A percentile compares a stretch with the other conserved stretches of the same genome.
Evolutionary conservation across 2,329 filamentous ascomycete species (phyloP).

Genomic region (Teratosphaeria destructans): DNA sequence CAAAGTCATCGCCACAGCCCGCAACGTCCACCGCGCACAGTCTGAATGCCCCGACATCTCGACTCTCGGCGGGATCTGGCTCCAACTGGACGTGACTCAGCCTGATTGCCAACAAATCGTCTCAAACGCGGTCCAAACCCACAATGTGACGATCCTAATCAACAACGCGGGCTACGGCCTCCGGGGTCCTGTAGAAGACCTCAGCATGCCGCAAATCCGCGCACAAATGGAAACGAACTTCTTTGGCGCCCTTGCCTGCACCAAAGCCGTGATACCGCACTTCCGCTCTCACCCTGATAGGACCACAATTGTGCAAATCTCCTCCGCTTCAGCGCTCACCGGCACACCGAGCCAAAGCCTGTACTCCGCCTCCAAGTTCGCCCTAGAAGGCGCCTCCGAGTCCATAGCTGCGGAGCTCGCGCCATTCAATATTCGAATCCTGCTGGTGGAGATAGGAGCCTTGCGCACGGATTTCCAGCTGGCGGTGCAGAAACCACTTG

Average conservation of each 20-base stretch:
- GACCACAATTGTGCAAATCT: slow-evolving; percentile 16
- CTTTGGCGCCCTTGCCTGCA: slow-evolving; percentile 13
- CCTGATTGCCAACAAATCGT: slow-evolving; percentile 1
- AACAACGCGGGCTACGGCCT: slow-evolving; percentile 9
- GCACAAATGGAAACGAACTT: slow-evolving; percentile 15
- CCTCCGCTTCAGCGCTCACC: slow-evolving; percentile 11
- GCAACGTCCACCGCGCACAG: slow-evolving; percentile 5
- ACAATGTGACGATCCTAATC: slow-evolving; percentile 5
- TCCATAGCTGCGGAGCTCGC: slow-evolving; percentile 28
- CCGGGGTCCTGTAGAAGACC: slow-evolving; percentile 8
- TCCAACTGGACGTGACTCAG: slow-evolving; percentile 4
- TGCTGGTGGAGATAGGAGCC: slow-evolving; percentile 34
- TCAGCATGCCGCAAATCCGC: slow-evolving; percentile 10
- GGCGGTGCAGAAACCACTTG: slow-evolving; percentile 5
- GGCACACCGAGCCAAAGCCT: slow-evolving; percentile 9
- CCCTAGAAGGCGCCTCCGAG: slow-evolving; percentile 32
- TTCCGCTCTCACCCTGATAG: slow-evolving; percentile 6
- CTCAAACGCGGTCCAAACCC: background rate
- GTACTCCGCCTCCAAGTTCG: slow-evolving; percentile 27
- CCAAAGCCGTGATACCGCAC: slow-evolving; percentile 9
- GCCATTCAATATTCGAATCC: slow-evolving; percentile 27
- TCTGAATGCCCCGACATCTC: slow-evolving; percentile 4
- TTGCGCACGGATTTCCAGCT: slow-evolving; percentile 33
- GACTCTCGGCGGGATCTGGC: slow-evolving; percentile 6
- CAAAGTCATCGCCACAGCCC: slow-evolving; percentile 9